Evolutionary conservation across 768 basidiomycete genomes (phyloP).

Genomic region (Termitomyces sp.): DNA sequence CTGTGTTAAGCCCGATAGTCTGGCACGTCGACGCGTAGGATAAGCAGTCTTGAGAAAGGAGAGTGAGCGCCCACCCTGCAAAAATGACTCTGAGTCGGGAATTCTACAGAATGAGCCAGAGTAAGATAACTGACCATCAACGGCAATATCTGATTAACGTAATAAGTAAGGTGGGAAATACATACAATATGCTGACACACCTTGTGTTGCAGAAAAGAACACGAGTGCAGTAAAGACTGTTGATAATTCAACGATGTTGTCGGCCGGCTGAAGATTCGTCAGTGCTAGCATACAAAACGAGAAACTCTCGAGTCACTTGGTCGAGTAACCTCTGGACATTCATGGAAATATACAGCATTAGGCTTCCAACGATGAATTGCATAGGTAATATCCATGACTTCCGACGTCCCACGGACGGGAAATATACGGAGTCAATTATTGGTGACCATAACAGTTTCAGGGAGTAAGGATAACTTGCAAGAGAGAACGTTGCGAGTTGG

Average conservation of each 20-base stretch:
- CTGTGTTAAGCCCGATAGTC: constrained; percentile 93
- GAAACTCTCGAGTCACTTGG: constrained; percentile 43
- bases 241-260: constrained; percentile 75
- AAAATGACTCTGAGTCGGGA: background rate
- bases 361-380: constrained; percentile 80
- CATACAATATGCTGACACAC: constrained; percentile 29
- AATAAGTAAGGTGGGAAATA: constrained; percentile 6
- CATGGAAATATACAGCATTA: constrained; percentile 75
- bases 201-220: constrained; percentile 95
- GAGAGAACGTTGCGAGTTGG: constrained; percentile 89
- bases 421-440: constrained; percentile 88
- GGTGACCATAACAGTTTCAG: constrained; percentile 97
- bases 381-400: constrained; percentile 99
- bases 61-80: constrained; percentile 72
- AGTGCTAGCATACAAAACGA: constrained; percentile 3
- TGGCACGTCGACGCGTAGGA: constrained; percentile 98
- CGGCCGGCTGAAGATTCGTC: constrained; percentile 54
- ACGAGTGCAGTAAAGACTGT: constrained; percentile 85
- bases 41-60: constrained; percentile 87
- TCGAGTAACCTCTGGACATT: constrained; percentile 74
- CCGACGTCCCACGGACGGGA: constrained; percentile 78
- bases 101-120: background rate
- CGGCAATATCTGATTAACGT: constrained; percentile 78
- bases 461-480: constrained; percentile 93
- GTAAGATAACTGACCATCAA: constrained; percentile 64